A percentile compares a stretch with the other conserved stretches of the same genome.
These are phyloP conservation scores for Neonectria sp. DNA, from an alignment of 2,329 filamentous ascomycete species.

Conservation along the genomic window DNA sequence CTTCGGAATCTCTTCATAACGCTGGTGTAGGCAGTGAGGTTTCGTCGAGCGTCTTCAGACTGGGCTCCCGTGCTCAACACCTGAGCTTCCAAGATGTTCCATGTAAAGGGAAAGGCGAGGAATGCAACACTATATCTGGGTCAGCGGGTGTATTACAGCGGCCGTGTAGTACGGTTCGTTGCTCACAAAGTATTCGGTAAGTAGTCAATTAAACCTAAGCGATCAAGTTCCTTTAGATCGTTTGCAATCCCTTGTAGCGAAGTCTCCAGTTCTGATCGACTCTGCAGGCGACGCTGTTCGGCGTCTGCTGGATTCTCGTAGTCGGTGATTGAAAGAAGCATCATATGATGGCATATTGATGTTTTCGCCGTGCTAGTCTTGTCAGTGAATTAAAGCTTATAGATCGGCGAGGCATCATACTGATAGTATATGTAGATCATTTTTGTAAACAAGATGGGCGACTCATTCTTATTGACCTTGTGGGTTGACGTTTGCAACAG, in stretches of 20 bases:
- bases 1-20: neutral
- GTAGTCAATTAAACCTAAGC: neutral
- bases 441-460: neutral
- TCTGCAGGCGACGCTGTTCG: neutral
- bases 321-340: slow-evolving; percentile 1
- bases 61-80: neutral
- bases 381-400: neutral
- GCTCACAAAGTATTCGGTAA: neutral
- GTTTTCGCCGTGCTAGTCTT: neutral
- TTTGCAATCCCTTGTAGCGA: neutral
- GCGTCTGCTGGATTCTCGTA: neutral
- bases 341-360: neutral
- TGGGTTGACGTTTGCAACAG: neutral
- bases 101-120: neutral
- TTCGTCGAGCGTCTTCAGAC: neutral
- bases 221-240: neutral
- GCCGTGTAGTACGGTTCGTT: neutral
- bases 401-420: neutral
- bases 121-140: neutral
- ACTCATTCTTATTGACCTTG: neutral
- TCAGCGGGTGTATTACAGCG: neutral
- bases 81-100: slow-evolving; percentile 1
- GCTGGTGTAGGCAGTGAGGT: neutral
- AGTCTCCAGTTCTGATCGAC: neutral
- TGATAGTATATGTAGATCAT: neutral